phyloP scores from a whole-genome alignment of 2,329 filamentous ascomycete genomes.

The Aspergillus sclerotialis region DNA sequence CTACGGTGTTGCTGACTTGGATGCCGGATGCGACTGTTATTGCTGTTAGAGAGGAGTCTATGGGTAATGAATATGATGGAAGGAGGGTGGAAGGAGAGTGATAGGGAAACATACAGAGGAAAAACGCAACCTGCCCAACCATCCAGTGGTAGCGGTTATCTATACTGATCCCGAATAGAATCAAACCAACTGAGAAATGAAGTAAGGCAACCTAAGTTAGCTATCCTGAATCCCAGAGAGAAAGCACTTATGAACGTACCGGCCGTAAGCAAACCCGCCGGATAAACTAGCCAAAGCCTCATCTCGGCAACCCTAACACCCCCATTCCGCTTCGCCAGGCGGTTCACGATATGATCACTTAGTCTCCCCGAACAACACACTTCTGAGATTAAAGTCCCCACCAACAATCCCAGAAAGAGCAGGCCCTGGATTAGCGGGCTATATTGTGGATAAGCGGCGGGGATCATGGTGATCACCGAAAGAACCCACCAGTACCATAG shows the following conservation, averaged over 20 bases:
- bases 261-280: slow-evolving; percentile 42
- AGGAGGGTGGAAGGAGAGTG: background rate
- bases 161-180: slow-evolving; percentile 51
- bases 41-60: background rate
- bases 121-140: slow-evolving; percentile 50
- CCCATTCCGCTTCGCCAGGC: slow-evolving; percentile 38
- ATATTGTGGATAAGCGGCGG: slow-evolving; percentile 46
- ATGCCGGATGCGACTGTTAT: slow-evolving; percentile 46
- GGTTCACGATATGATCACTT: slow-evolving; percentile 46
- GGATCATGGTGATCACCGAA: slow-evolving; percentile 47
- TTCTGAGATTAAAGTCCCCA: slow-evolving; percentile 48
- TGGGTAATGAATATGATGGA: no score
- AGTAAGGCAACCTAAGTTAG: background rate
- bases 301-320: slow-evolving; percentile 45
- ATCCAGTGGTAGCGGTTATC: slow-evolving; percentile 51
- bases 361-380: slow-evolving; percentile 46
- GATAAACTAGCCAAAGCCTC: slow-evolving; percentile 51
- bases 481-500: slow-evolving; percentile 54
- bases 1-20: slow-evolving; percentile 50
- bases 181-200: slow-evolving; percentile 34
- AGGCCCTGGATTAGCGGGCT: slow-evolving; percentile 46
- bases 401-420: slow-evolving; percentile 47
- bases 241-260: slow-evolving; percentile 15
- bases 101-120: slow-evolving; percentile 41
- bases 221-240: background rate